Evolutionary conservation across 2,329 filamentous ascomycete genomes (phyloP), one percentile per base, ranked within the genome.

Genomic region (Chaetomiaceae sp.): DNA sequence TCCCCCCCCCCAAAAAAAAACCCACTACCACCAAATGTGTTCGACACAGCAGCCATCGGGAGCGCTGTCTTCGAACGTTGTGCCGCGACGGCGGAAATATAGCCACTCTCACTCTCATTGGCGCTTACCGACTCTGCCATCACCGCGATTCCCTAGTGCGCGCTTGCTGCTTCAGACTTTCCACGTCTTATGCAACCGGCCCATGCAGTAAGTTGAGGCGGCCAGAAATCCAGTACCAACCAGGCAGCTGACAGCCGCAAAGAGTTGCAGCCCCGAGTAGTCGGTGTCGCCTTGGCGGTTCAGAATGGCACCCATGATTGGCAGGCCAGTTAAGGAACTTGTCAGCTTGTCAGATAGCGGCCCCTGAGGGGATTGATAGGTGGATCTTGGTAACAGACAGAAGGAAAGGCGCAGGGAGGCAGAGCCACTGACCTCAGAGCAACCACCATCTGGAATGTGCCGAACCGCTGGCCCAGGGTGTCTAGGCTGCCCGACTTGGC

Each of bases 241-340:
- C 35, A 37, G 20, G 35, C 35, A 37, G 14, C 7, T 37, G 18
- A 19, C 35, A 11, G 20, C 35, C 7, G 35, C 35, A 22, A 37
- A 37, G 15, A 37, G 10, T 18, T 37, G 35, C 19, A 37, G 35
- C 35, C 35, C 35, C 10, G 35, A 37, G 19, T 37, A 37, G 22
- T 37, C 35, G 3, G 35, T 37, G 12, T 37, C 35, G 35, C 35
- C 35, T 37, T 37, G 35, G 17, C 35, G 35, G 35, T 37, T 37
- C 18, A 37, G 35, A 19, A 37, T 24, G 35, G 35, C 35, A n/a
- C 35, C 35, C 35, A 37, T 37, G 35, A 37, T 37, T 37, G 35
- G 35, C 18, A 37, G 35, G 19, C 35, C 35, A 37, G 35, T 37
- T 11, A 37, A 24, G 35, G 19, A 37, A n/a, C 35, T 37, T 8